Conservation (phyloP, 2,329 filamentous ascomycete genomes). For the Penicillium thymicola region DNA sequence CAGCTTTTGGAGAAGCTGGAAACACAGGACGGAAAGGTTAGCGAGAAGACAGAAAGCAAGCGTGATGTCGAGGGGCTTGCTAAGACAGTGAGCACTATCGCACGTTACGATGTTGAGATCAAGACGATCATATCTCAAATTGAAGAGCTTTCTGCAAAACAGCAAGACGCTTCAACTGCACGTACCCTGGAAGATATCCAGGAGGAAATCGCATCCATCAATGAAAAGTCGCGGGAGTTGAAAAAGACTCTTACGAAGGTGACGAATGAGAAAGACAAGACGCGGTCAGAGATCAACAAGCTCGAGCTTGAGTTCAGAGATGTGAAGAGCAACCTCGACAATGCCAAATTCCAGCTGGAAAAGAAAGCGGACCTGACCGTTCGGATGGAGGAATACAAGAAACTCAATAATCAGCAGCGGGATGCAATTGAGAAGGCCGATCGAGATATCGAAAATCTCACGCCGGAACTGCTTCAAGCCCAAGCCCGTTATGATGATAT, state of each 20-base stretch:
- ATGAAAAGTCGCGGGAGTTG: constrained; percentile 63
- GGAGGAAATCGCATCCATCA: constrained; percentile 64
- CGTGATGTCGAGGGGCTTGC: constrained; percentile 71
- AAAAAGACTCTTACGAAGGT: constrained; percentile 66
- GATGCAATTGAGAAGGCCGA: constrained; percentile 68
- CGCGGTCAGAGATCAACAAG: constrained; percentile 62
- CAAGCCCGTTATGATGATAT: constrained; percentile 74
- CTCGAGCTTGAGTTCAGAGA: constrained; percentile 78
- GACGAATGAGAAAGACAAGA: constrained; percentile 66
- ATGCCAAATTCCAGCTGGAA: constrained; percentile 70
- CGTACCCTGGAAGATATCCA: constrained; percentile 82
- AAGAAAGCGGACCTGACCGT: constrained; percentile 69
- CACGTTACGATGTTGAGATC: constrained; percentile 69
- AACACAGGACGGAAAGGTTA: constrained; percentile 63
- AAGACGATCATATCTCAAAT: constrained; percentile 69
- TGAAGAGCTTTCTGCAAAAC: constrained; percentile 69
- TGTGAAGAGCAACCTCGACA: constrained; percentile 67
- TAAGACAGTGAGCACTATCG: constrained; percentile 73
- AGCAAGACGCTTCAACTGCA: constrained; percentile 62
- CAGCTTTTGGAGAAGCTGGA: constrained; percentile 61
- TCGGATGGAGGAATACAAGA: constrained; percentile 71
- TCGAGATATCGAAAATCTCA: constrained; percentile 67
- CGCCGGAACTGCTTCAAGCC: constrained; percentile 72
- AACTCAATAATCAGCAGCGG: constrained; percentile 65
- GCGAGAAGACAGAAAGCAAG: constrained; percentile 60